Evolutionary conservation across 306 rosid species (phyloP).

Genomic region (Dalbergia oliveri): DNA sequence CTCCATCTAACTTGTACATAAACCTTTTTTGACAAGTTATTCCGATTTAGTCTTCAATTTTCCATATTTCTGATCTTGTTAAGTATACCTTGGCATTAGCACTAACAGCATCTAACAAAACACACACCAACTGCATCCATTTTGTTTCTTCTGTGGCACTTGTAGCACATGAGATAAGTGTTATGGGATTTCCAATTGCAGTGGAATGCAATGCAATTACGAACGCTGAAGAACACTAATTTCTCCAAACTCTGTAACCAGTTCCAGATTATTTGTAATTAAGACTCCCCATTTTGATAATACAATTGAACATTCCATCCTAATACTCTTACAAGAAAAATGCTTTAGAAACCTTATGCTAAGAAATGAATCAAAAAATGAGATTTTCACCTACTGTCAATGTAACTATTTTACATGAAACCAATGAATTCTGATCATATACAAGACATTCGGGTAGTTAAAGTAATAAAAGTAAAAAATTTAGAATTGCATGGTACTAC

Average conservation of each 20-base stretch:
- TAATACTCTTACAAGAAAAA: background rate
- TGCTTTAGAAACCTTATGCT: background rate
- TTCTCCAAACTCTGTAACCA: background rate
- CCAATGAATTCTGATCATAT: no score
- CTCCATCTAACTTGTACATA: no score
- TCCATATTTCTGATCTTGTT: background rate
- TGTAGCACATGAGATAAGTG: background rate
- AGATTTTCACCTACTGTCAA: background rate
- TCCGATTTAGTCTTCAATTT: no score
- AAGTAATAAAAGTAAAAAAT: no score
- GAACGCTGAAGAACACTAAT: background rate
- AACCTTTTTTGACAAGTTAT: no score
- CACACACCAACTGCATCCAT: background rate
- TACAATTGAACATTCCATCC: background rate
- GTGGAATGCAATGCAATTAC: background rate
- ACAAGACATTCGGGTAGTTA: no score
- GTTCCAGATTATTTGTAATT: background rate
- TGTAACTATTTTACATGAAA: no score
- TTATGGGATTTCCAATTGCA: background rate
- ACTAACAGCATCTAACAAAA: conserved; percentile 1
- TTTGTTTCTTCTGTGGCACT: background rate
- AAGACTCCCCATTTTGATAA: background rate
- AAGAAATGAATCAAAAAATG: background rate
- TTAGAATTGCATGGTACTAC: no score
- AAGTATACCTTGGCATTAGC: conserved; percentile 31